Conservation (phyloP, 352 stramenopile species). For the Pythium inflatum region DNA sequence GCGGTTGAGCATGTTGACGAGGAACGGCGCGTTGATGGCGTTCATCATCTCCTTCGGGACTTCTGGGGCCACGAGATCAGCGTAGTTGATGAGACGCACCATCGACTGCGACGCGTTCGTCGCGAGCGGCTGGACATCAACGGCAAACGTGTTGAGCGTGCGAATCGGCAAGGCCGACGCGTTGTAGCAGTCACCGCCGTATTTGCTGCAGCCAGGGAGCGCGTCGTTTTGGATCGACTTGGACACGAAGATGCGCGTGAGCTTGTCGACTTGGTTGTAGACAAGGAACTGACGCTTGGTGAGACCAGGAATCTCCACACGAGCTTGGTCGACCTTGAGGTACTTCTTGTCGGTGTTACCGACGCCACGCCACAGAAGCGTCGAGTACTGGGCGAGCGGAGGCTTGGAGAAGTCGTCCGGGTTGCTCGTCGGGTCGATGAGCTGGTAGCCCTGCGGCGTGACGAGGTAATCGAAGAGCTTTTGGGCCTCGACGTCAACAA, state of each 20-base stretch:
- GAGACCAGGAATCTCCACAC: constrained; percentile 28
- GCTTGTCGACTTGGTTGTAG: constrained; percentile 35
- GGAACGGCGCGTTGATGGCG: constrained; percentile 32
- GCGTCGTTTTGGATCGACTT: constrained; percentile 28
- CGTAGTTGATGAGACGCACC: constrained; percentile 34
- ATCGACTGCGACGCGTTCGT: constrained; percentile 24
- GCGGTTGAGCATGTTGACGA: constrained; percentile 34
- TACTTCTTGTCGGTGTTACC: constrained; percentile 36
- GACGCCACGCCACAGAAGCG: constrained; percentile 27
- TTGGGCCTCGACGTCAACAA: constrained; percentile 36
- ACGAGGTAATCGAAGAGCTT: constrained; percentile 43
- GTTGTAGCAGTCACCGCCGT: constrained; percentile 24
- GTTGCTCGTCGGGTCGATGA: constrained; percentile 44
- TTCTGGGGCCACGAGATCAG: constrained; percentile 21
- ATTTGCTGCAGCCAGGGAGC: constrained; percentile 26
- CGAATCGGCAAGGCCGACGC: constrained; percentile 17
- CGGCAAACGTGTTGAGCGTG: constrained; percentile 29
- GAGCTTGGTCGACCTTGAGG: constrained; percentile 33
- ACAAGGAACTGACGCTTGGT: constrained; percentile 30
- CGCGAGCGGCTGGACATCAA: constrained; percentile 26
- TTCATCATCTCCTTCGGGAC: constrained; percentile 19
- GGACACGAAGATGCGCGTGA: constrained; percentile 32
- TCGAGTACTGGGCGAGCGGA: constrained; percentile 34
- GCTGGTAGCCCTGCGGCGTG: constrained; percentile 36
- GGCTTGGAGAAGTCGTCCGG: constrained; percentile 39